Percentiles rank a stretch among this genome's conserved stretches.
Conservation (phyloP, 1,139 yeast species). For the Zygosaccharomyces sapae region DNA sequence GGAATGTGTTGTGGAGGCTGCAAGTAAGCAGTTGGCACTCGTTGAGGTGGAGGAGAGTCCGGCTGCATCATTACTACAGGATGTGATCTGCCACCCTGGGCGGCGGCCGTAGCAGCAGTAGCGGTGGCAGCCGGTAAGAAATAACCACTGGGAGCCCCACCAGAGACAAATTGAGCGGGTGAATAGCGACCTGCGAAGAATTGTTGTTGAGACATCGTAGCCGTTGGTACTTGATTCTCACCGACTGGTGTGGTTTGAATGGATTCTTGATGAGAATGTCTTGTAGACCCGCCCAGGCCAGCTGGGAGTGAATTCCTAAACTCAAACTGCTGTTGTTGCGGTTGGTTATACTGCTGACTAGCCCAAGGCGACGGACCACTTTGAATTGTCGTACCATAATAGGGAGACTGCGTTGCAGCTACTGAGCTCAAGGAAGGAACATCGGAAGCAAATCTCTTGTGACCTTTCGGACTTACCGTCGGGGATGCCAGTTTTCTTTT, state of each 20-base stretch:
- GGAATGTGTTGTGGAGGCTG: constrained; percentile 14
- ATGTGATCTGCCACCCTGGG: constrained; percentile 7
- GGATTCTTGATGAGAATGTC: constrained; percentile 7
- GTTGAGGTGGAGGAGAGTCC: constrained; percentile 11
- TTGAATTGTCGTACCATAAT: constrained; percentile 6
- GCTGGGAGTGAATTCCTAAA: constrained; percentile 12
- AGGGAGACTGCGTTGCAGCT: constrained; percentile 6
- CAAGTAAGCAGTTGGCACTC: constrained; percentile 6
- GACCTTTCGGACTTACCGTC: constrained; percentile 19
- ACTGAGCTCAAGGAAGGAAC: constrained; percentile 10
- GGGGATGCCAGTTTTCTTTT: constrained; percentile 18
- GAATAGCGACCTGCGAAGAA: constrained; percentile 7
- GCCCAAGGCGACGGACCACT: constrained; percentile 13
- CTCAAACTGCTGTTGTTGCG: constrained; percentile 9
- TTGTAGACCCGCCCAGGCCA: constrained; percentile 13
- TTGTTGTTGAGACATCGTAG: constrained; percentile 3
- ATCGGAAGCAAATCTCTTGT: constrained; percentile 18
- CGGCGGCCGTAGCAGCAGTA: background rate
- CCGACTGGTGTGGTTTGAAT: constrained; percentile 3
- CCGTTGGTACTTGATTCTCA: constrained; percentile 8
- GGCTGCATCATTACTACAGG: constrained; percentile 9
- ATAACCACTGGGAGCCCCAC: constrained; percentile 2
- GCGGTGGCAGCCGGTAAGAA: constrained; percentile 6
- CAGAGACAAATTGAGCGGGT: constrained; percentile 7
- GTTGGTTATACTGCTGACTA: constrained; percentile 10